Evolutionary conservation across 2,329 filamentous ascomycete genomes (phyloP), one percentile per base, ranked within the genome.

Genomic region (Pseudogymnoascus sp.): DNA sequence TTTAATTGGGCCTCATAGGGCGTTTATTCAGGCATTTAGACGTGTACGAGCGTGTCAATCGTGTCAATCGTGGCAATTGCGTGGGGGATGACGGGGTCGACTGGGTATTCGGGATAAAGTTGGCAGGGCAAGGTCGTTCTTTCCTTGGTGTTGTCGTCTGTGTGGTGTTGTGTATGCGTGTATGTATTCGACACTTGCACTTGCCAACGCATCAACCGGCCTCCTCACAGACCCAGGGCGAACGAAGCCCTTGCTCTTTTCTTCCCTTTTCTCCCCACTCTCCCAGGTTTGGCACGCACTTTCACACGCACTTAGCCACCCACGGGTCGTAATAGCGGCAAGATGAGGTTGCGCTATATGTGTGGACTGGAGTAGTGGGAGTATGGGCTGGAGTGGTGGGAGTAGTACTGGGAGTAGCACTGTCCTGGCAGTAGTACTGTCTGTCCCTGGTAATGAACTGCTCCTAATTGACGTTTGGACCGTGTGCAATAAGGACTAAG

Each of bases 141-240:
- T 53, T 53, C 14, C 23, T 11, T 53, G 44, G 44, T 53, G 44
- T 31, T 53, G 44, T 50, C 21, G 44, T 50, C 38, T 42, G n/a
- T 42, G 38, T 42, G 38, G 38, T 42, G 38, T 42, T 16, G 38
- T 42, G 37, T 46, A 10, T 40, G 8, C 8, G 38, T 23, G 40
- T 50, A n/a, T 25, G 44, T 50, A 50, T 50, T 53, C 23, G 44
- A 53, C 44, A 53, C 44, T 28, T 50, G 44, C 44, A 50, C 44
- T 53, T 53, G 44, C 44, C 44, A 53, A 53, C 44, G 44, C 44
- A 53, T 53, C 44, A 53, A 31, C 44, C 44, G 44, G 44, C 44
- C 44, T 53, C 44, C 44, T 53, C 44, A 31, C 44, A 53, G 44
- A 31, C 44, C 44, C 12, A 28, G 23, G 23, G 44, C 44, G 44